phyloP scores from a whole-genome alignment of 441 rosid genomes.

The Flueggea neowawraea region DNA sequence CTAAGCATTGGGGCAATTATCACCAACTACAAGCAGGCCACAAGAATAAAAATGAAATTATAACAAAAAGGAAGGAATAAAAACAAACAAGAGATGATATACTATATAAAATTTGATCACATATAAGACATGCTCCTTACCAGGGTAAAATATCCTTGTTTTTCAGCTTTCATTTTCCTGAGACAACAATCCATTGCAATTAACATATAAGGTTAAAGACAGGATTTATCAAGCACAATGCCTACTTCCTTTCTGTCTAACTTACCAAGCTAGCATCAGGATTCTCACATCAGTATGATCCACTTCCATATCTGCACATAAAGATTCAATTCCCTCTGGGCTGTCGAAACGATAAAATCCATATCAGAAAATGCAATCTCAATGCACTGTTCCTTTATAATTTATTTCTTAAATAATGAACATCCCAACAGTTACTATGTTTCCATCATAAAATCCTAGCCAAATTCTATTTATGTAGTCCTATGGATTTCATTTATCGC shows the following conservation, averaged over 20 bases:
- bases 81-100: not conserved
- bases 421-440: too few relatives aligned
- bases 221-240: not conserved
- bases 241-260: slow-evolving; percentile 7
- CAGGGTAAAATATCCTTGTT: slow-evolving; percentile 93
- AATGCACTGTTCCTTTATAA: too few relatives aligned
- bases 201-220: slow-evolving; percentile 4
- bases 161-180: slow-evolving; percentile 99
- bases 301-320: slow-evolving; percentile 85
- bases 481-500: too few relatives aligned
- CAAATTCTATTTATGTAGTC: too few relatives aligned
- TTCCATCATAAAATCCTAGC: too few relatives aligned
- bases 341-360: slow-evolving; percentile 42
- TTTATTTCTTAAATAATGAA: too few relatives aligned
- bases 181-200: slow-evolving; percentile 8
- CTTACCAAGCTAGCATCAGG: slow-evolving; percentile 98
- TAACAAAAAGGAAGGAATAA: not conserved
- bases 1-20: too few relatives aligned
- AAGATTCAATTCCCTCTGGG: slow-evolving; percentile 90
- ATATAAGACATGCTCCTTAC: slow-evolving; percentile 35
- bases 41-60: too few relatives aligned
- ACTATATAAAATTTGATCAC: too few relatives aligned
- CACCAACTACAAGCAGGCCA: too few relatives aligned
- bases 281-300: slow-evolving; percentile 90
- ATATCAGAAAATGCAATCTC: not conserved